Conservation (phyloP, 2,329 filamentous ascomycete species). For the Penicillium hordei region DNA sequence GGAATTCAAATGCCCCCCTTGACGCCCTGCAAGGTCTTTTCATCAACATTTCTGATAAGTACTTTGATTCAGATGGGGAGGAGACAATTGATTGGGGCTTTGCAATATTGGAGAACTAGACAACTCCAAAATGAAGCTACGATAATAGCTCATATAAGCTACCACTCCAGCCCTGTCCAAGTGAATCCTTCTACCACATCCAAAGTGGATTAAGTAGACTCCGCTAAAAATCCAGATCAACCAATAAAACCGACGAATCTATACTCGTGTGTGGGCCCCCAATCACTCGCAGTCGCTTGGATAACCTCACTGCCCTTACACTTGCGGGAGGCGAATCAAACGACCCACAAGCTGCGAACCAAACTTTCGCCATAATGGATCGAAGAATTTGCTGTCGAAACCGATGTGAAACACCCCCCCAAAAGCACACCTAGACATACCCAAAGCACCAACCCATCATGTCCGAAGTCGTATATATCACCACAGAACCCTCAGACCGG, state of each 20-base stretch:
- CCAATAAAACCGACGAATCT: not conserved
- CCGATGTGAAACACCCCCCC: not conserved
- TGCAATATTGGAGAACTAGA: not conserved
- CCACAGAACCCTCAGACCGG: constrained; percentile 11
- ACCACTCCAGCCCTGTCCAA: not conserved
- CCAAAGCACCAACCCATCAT: constrained; percentile 12
- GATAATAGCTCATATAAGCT: not conserved
- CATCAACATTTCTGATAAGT: not conserved
- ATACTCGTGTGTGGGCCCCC: constrained; percentile 1
- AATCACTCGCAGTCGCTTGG: constrained; percentile 11
- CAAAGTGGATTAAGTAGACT: constrained; percentile 5
- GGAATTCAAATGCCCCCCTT: not conserved
- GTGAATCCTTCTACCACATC: not conserved
- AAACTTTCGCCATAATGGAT: not conserved
- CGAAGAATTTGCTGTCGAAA: not conserved
- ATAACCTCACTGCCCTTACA: constrained; percentile 5
- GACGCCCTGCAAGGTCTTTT: not conserved
- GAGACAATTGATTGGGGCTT: not conserved
- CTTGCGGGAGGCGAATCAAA: not conserved
- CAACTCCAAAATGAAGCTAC: not conserved
- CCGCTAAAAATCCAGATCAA: not conserved
- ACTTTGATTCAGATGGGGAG: too few species aligned
- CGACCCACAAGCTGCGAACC: constrained; percentile 2
- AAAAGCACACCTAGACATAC: not conserved
- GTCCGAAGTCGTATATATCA: constrained; percentile 24